phyloP scores from a whole-genome alignment of 2,329 filamentous ascomycete genomes.

The Aureobasidium lini region DNA sequence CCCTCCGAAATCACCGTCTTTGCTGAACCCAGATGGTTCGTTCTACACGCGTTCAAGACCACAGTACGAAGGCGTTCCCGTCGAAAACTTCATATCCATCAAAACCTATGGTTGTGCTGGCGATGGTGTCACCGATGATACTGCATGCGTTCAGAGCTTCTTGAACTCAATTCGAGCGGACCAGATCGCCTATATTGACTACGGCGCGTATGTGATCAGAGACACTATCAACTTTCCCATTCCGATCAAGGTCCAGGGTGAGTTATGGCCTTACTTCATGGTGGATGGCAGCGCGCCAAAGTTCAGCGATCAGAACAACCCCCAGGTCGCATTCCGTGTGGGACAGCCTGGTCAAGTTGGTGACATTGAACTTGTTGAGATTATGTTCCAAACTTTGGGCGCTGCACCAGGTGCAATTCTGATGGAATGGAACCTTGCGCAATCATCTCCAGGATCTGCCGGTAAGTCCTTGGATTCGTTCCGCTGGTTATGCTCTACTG shows the following conservation, averaged over 20 bases:
- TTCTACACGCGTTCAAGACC: constrained; percentile 25
- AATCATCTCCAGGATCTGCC: constrained; percentile 33
- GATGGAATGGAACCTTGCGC: constrained; percentile 64
- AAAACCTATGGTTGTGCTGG: constrained; percentile 56
- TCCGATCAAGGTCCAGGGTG: constrained; percentile 73
- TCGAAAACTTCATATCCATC: constrained; percentile 58
- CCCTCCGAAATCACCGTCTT: constrained; percentile 16
- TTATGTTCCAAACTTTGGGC: constrained; percentile 63
- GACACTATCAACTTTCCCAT: constrained; percentile 52
- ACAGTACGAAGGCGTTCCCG: constrained; percentile 40
- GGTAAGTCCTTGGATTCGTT: constrained; percentile 15
- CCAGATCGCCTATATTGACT: constrained; percentile 50
- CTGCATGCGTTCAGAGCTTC: constrained; percentile 65
- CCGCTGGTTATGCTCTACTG: not conserved
- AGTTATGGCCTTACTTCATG: constrained; percentile 78
- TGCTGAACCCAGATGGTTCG: constrained; percentile 18
- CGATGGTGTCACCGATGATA: constrained; percentile 81
- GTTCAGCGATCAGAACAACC: constrained; percentile 44
- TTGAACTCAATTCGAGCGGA: constrained; percentile 53
- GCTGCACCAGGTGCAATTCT: constrained; percentile 60
- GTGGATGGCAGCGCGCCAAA: constrained; percentile 52
- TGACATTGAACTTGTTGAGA: constrained; percentile 62
- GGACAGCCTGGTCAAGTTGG: constrained; percentile 57
- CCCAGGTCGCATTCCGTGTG: constrained; percentile 60
- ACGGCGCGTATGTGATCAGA: constrained; percentile 49